Evolutionary conservation across 75 land plant genomes (phyloP).

Genomic region (Sequoiadendron giganteum): DNA sequence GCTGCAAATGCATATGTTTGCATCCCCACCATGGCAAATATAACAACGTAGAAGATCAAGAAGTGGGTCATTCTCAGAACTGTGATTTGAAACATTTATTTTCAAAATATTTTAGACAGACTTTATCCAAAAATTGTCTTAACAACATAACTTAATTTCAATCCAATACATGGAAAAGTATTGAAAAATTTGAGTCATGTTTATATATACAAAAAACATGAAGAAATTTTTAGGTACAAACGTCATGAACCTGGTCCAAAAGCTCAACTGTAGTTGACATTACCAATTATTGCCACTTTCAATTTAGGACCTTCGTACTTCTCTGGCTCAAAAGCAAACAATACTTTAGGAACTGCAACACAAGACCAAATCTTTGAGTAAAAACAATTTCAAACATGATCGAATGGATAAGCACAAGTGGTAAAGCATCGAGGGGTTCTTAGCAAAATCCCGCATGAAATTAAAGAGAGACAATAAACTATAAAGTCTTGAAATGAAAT

Average conservation of each 20-base stretch:
- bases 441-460: background rate
- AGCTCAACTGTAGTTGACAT: conserved; percentile 99
- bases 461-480: background rate
- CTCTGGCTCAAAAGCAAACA: conserved; percentile 95
- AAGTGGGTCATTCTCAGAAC: no score
- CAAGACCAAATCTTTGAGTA: background rate
- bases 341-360: conserved; percentile 87
- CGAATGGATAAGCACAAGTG: background rate
- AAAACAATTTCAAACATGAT: background rate
- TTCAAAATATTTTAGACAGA: background rate
- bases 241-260: conserved; percentile 99
- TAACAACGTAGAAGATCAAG: no score
- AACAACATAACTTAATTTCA: background rate
- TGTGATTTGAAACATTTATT: background rate
- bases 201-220: background rate
- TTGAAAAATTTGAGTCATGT: background rate
- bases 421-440: background rate
- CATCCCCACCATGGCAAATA: no score
- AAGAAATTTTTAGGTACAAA: conserved; percentile 12
- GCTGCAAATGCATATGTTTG: no score
- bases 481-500: background rate
- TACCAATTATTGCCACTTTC: conserved; percentile 92
- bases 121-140: background rate
- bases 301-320: conserved; percentile 90
- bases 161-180: background rate